Conservation (phyloP, 495 filamentous ascomycete genomes). For the Aspergillus olivimuriae region DNA sequence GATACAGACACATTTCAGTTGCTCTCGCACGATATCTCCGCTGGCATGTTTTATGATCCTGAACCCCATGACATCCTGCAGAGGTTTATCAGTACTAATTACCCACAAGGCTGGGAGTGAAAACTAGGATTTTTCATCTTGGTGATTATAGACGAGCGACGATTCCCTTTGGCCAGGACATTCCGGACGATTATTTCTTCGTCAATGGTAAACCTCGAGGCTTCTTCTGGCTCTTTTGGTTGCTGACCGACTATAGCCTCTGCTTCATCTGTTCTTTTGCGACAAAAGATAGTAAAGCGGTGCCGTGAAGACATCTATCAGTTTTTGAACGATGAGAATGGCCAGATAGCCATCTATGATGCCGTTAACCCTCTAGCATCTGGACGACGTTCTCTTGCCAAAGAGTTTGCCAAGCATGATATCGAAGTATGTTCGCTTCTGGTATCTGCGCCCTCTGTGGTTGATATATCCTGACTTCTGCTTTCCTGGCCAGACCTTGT, state of each 20-base stretch:
- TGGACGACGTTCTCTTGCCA: slow-evolving; percentile 80
- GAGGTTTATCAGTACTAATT: no score
- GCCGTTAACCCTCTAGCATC: slow-evolving; percentile 88
- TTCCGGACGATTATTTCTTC: slow-evolving; percentile 97
- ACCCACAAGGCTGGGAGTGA: slow-evolving; percentile 77
- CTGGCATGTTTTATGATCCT: no score
- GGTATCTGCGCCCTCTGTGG: no score
- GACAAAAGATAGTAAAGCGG: slow-evolving; percentile 95
- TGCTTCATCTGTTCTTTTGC: slow-evolving; percentile 75
- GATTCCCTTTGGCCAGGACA: slow-evolving; percentile 75
- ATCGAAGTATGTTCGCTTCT: no score
- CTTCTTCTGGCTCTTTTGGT: neutral
- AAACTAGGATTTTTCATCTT: slow-evolving; percentile 94
- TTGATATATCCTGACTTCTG: slow-evolving; percentile 5
- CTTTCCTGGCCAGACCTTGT: slow-evolving; percentile 61
- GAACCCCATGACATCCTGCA: no score
- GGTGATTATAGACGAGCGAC: slow-evolving; percentile 94
- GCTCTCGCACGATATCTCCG: slow-evolving; percentile 90
- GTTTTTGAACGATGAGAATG: slow-evolving; percentile 94
- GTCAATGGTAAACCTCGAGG: slow-evolving; percentile 58
- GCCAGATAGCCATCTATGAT: slow-evolving; percentile 98
- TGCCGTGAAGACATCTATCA: slow-evolving; percentile 95
- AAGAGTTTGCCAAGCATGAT: slow-evolving; percentile 94
- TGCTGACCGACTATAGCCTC: slow-evolving; percentile 48
- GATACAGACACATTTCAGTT: slow-evolving; percentile 81